Conservation (phyloP, 257 asterid genomes). For the Euphrasia confusa region DNA sequence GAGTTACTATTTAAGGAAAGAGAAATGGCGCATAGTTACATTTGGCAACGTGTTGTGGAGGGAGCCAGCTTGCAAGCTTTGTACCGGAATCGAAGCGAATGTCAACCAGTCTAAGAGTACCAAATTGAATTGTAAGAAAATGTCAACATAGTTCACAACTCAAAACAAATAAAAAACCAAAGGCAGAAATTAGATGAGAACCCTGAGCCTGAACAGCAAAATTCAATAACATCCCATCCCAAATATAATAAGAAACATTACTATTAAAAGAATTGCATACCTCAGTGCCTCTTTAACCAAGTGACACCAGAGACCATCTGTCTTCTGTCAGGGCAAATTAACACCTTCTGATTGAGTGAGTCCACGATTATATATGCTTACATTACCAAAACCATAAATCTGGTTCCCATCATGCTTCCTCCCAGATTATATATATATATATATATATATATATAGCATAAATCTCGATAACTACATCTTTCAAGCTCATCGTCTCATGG, state of each 20-base stretch:
- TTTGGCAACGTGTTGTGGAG: no score
- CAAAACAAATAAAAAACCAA: neutral
- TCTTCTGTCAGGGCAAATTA: conserved; percentile 70
- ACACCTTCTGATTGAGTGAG: conserved; percentile 61
- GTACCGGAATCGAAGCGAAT: no score
- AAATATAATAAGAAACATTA: neutral
- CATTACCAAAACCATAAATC: conserved; percentile 76
- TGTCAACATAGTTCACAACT: neutral
- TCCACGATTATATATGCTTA: conserved; percentile 70
- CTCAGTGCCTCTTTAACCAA: conserved; percentile 54
- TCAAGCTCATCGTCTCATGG: conserved; percentile 41
- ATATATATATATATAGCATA: conserved; percentile 53
- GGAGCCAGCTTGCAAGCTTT: no score
- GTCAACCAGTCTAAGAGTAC: no score
- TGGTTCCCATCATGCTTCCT: conserved; percentile 82
- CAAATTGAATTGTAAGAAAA: neutral
- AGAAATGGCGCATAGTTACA: no score
- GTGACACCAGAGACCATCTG: conserved; percentile 61
- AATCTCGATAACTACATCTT: conserved; percentile 47
- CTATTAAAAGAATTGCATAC: conserved; percentile 2
- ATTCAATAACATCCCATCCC: neutral
- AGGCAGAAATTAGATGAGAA: neutral
- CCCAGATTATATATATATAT: conserved; percentile 60
- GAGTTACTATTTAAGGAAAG: no score
- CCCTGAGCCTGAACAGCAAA: neutral